Conservation (phyloP, 352 stramenopile genomes). For the Peronospora destructor region DNA sequence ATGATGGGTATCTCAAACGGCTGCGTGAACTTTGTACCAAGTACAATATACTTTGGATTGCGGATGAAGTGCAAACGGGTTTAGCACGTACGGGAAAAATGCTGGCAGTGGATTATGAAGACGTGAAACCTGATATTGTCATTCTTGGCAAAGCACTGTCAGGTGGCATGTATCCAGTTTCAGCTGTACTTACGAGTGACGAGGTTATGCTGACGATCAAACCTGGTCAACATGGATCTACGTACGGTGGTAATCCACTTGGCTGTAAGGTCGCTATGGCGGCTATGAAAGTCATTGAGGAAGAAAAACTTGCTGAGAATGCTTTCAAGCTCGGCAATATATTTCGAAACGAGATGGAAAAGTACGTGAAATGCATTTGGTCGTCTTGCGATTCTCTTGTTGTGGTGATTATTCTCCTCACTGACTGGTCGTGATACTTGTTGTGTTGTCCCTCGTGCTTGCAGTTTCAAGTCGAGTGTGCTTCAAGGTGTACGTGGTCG, state of each 20-base stretch:
- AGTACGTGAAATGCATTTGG: slow-evolving; percentile 27
- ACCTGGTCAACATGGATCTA: slow-evolving; percentile 94
- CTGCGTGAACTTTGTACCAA: slow-evolving; percentile 91
- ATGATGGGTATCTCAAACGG: slow-evolving; percentile 93
- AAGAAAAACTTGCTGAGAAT: slow-evolving; percentile 96
- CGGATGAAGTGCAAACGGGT: slow-evolving; percentile 97
- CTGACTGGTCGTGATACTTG: slow-evolving; percentile 5
- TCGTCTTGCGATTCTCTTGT: neutral
- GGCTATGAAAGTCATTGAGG: slow-evolving; percentile 87
- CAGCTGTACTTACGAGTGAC: slow-evolving; percentile 92
- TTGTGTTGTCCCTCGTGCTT: neutral
- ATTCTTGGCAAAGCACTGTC: slow-evolving; percentile 95
- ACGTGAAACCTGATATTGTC: slow-evolving; percentile 96
- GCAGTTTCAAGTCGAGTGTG: slow-evolving; percentile 53
- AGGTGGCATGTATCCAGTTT: slow-evolving; percentile 96
- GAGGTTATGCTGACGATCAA: slow-evolving; percentile 98
- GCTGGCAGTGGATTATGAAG: slow-evolving; percentile 94
- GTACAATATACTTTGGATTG: slow-evolving; percentile 98
- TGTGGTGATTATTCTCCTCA: neutral
- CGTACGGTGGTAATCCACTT: slow-evolving; percentile 95
- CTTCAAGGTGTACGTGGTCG: slow-evolving; percentile 88
- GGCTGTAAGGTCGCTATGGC: slow-evolving; percentile 96
- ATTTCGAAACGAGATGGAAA: slow-evolving; percentile 87
- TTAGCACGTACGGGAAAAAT: slow-evolving; percentile 95
- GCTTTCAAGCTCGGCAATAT: slow-evolving; percentile 89